phyloP scores from a whole-genome alignment of 2,329 filamentous ascomycete species.

The Orbilia quercus region DNA sequence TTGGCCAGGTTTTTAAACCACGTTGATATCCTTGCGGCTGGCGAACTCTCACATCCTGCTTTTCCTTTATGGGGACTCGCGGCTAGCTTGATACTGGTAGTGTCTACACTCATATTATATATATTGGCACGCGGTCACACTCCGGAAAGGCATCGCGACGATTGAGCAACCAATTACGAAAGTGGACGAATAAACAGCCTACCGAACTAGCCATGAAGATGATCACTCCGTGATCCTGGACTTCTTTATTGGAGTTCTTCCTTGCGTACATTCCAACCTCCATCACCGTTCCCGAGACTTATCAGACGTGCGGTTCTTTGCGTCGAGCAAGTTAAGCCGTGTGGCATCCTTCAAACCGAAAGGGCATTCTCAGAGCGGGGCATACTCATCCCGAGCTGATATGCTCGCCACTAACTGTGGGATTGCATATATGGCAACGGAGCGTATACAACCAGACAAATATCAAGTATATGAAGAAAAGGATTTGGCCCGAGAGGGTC shows the following conservation, averaged over 20 bases:
- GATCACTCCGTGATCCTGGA: slow-evolving; percentile 45
- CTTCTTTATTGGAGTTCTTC: slow-evolving; percentile 20
- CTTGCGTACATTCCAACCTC: slow-evolving; percentile 31
- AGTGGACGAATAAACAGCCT: slow-evolving; percentile 31
- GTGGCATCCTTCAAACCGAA: slow-evolving; percentile 20
- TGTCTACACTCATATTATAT: slow-evolving; percentile 15
- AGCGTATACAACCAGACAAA: slow-evolving; percentile 34
- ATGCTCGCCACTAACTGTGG: slow-evolving; percentile 9
- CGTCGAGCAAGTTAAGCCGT: slow-evolving; percentile 39
- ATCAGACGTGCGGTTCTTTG: slow-evolving; percentile 39
- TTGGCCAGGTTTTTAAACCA: slow-evolving; percentile 34
- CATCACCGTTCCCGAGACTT: slow-evolving; percentile 35
- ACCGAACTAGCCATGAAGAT: slow-evolving; percentile 17
- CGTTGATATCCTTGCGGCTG: slow-evolving; percentile 32
- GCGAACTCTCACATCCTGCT: slow-evolving; percentile 53
- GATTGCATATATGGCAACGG: slow-evolving; percentile 16
- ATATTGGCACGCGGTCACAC: slow-evolving; percentile 49
- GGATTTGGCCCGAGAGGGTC: not conserved
- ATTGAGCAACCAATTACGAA: slow-evolving; percentile 12
- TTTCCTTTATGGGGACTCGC: slow-evolving; percentile 26
- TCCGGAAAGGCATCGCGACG: slow-evolving; percentile 44
- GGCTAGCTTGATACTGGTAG: slow-evolving; percentile 46
- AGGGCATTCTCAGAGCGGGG: slow-evolving; percentile 36
- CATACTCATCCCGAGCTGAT: slow-evolving; percentile 28
- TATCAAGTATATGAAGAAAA: slow-evolving; percentile 16